Conservation (phyloP, 108 stramenopile species). For the Fragilariopsis cylindrus region DNA sequence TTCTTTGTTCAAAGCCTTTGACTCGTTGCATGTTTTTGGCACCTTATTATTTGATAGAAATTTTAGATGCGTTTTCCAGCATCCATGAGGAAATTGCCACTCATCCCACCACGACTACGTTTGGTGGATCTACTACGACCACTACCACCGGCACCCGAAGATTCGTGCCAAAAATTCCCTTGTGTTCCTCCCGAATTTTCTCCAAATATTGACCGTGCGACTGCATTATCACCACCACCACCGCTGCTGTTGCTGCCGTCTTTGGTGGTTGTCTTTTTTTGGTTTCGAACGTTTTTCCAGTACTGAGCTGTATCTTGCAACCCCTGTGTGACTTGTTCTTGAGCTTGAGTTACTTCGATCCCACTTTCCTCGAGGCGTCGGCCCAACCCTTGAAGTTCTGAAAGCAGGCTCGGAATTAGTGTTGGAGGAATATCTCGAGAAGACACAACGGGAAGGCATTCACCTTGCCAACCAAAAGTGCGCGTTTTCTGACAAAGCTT, state of each 20-base stretch:
- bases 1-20: too few species aligned
- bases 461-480: conserved; percentile 11
- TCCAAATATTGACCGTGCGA: not conserved
- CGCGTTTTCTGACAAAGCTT: conserved; percentile 41
- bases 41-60: too few species aligned
- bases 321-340: conserved; percentile 3
- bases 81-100: not conserved
- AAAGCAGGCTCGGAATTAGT: not conserved
- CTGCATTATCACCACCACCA: not conserved
- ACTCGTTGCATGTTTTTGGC: too few species aligned
- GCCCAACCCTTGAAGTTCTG: conserved; percentile 6
- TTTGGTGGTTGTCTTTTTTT: not conserved
- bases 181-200: not conserved
- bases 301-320: not conserved
- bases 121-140: conserved; percentile 5
- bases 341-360: not conserved
- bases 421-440: conserved; percentile 6
- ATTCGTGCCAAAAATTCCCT: not conserved
- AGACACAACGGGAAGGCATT: conserved; percentile 8
- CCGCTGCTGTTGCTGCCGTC: not conserved
- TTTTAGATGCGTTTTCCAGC: conserved; percentile 10
- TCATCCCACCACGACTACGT: conserved; percentile 12
- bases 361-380: conserved; percentile 18
- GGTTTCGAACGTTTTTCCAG: conserved; percentile 2
- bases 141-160: not conserved